phyloP scores from a whole-genome alignment of 441 rosid genomes.

The Pelargonium citronellum region DNA sequence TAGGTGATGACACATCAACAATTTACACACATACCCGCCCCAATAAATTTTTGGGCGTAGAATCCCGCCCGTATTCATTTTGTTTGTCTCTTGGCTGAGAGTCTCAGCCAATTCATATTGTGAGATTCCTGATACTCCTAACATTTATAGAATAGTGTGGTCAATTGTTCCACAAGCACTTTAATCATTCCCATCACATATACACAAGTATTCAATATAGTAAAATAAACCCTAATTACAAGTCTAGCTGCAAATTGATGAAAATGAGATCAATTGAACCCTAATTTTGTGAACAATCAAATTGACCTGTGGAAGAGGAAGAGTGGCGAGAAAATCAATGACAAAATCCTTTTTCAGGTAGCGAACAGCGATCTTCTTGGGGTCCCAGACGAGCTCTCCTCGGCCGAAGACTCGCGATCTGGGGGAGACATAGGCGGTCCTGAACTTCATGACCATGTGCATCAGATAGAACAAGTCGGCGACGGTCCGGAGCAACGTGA shows the following conservation, averaged over 20 bases:
- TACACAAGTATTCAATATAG: no score
- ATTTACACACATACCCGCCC: no score
- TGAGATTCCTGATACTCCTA: no score
- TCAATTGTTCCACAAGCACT: not conserved
- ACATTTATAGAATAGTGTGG: no score
- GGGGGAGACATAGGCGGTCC: slow-evolving; percentile 75
- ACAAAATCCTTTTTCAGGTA: slow-evolving; percentile 59
- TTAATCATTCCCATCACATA: no score
- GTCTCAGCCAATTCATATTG: no score
- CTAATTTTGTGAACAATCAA: not conserved
- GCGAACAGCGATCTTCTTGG: slow-evolving; percentile 52
- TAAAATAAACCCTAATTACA: not conserved
- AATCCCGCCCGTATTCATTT: no score
- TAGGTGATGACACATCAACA: no score
- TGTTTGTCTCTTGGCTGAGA: no score
- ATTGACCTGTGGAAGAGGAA: slow-evolving; percentile 85
- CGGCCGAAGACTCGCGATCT: slow-evolving; percentile 72
- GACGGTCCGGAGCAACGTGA: slow-evolving; percentile 62
- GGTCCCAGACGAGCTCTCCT: slow-evolving; percentile 83
- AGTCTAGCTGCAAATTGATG: no score
- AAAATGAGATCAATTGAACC: not conserved
- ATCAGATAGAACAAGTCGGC: slow-evolving; percentile 59
- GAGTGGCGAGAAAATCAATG: slow-evolving; percentile 66
- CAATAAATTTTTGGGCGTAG: no score
- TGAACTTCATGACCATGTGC: slow-evolving; percentile 64